Conservation (phyloP, 2,329 filamentous ascomycete genomes). For the Fusarium citri region DNA sequence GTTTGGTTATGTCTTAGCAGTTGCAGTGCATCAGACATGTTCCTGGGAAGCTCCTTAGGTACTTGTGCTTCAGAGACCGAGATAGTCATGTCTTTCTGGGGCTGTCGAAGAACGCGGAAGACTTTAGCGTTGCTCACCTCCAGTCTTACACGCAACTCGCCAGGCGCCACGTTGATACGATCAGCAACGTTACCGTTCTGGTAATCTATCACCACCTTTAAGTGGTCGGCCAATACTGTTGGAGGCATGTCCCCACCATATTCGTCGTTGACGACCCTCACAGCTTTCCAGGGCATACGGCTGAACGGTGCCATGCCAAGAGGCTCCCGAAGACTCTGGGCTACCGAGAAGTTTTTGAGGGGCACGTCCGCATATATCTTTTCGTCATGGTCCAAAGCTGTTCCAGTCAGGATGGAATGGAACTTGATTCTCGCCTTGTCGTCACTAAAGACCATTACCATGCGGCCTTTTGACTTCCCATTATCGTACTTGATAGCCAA, state of each 20-base stretch:
- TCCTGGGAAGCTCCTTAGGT: conserved; percentile 69
- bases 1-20: conserved; percentile 69
- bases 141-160: conserved; percentile 76
- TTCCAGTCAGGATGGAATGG: conserved; percentile 79
- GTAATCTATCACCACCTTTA: conserved; percentile 81
- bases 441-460: conserved; percentile 82
- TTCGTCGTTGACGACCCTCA: conserved; percentile 78
- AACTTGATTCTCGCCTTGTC: conserved; percentile 76
- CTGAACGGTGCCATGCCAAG: conserved; percentile 63
- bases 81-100: conserved; percentile 81
- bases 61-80: conserved; percentile 77
- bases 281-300: conserved; percentile 72
- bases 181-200: conserved; percentile 84
- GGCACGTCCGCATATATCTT: conserved; percentile 76
- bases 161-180: conserved; percentile 81
- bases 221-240: conserved; percentile 79
- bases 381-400: conserved; percentile 75
- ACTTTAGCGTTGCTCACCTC: conserved; percentile 71
- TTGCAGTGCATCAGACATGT: conserved; percentile 73
- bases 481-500: conserved; percentile 78
- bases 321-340: conserved; percentile 62
- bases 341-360: conserved; percentile 73
- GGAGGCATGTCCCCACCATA: conserved; percentile 68
- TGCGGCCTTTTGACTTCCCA: conserved; percentile 72
- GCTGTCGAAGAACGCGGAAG: conserved; percentile 75